Base-by-base conservation (phyloP, 352 stramenopile species). In the Globisporangium barbulae region DNA sequence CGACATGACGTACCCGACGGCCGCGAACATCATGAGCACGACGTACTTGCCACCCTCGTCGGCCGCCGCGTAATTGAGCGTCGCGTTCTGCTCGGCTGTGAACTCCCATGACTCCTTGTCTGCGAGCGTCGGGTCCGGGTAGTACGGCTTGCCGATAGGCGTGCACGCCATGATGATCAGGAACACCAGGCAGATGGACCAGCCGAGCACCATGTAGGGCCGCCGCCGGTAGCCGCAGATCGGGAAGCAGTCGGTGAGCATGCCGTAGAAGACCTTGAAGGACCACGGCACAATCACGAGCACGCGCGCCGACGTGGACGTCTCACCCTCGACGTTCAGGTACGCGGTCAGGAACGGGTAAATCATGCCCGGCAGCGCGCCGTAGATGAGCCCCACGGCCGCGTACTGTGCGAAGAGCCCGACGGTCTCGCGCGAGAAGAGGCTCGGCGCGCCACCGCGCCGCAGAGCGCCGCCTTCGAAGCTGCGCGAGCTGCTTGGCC, bases 1-100 rank as follows among this genome's bases (percentile, higher is more conserved):
- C 5, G 86, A 78, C 52, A 93, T 78, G 12, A 93, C 73, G 63
- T 94, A 94, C 45, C 85, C 85, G 49, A 87, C 59, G 1, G 83
- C 81, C 0, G 84, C 78, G 22, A 93, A 56, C 56, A 91, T 81
- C 74, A 96, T 89, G 50, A 86, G 65, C n/a, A 90, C 67, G 25
- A 85, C 71, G 67, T 88, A 91, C 65, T 80, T 81, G 63, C 56
- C 74, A 9, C 70, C 79, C 30, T 76, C 37, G 5, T 70, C 64
- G 1, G 64, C 37, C 9, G 79, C 79, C 28, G 58, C 44, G 13
- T 63, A 64, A 63, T 84, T 81, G 59, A 86, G 64, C 2, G 64
- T 66, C 13, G 63, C 64, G 13, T 56, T 42, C 39, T 73, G 62
- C 54, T 65, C 73, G 12, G 48, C 33, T 0, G 71, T 80, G 61